Conservation (phyloP, 2,329 filamentous ascomycete species). For the Emericellopsis atlantica region DNA sequence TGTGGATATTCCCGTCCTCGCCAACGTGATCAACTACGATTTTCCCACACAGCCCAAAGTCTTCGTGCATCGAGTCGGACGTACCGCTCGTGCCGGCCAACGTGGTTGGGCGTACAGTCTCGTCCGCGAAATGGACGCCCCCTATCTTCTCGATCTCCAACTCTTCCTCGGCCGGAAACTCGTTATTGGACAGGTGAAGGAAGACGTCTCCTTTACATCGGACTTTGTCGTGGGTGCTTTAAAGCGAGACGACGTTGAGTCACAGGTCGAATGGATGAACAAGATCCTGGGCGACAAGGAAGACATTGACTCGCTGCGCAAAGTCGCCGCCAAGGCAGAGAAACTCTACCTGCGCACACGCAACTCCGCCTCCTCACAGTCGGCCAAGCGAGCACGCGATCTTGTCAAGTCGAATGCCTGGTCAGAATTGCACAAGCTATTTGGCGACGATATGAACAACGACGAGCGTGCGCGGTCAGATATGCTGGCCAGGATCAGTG, state of each 20-base stretch:
- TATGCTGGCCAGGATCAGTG: constrained; percentile 81
- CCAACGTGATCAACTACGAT: constrained; percentile 98
- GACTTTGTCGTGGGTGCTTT: constrained; percentile 76
- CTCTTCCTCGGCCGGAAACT: constrained; percentile 83
- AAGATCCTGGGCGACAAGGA: constrained; percentile 64
- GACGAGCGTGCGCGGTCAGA: constrained; percentile 62
- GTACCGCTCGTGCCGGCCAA: constrained; percentile 87
- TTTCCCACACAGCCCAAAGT: constrained; percentile 95
- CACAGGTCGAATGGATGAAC: constrained; percentile 69
- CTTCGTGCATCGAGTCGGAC: constrained; percentile 89
- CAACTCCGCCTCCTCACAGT: constrained; percentile 81
- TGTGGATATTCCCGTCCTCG: constrained; percentile 92
- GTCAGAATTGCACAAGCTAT: constrained; percentile 67
- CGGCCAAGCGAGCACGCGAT: constrained; percentile 75
- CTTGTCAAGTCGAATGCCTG: constrained; percentile 59
- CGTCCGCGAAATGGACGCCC: constrained; percentile 74
- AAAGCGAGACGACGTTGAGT: constrained; percentile 59
- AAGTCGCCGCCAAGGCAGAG: constrained; percentile 77
- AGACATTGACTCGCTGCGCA: constrained; percentile 59
- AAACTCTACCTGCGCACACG: constrained; percentile 84
- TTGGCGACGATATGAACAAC: constrained; percentile 54
- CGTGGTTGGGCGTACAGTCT: constrained; percentile 93
- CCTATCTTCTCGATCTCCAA: constrained; percentile 87
- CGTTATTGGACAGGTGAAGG: constrained; percentile 53
- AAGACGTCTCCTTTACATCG: constrained; percentile 56